Percentiles rank a stretch among this genome's conserved stretches.
phyloP scores from a whole-genome alignment of 2,329 filamentous ascomycete species.

The Aphanocladium album region DNA sequence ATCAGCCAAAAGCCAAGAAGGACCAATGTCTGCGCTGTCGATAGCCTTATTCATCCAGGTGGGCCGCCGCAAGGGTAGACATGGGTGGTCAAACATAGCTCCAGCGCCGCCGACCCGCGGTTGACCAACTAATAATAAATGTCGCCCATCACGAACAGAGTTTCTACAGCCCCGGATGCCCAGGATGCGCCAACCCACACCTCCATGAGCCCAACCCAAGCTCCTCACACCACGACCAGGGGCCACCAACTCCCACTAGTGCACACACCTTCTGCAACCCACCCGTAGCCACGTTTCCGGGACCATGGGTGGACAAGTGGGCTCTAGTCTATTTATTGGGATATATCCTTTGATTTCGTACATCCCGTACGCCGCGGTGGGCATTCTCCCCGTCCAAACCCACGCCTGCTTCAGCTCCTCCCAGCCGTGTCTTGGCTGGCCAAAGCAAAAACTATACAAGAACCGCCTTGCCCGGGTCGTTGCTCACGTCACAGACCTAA shows the following conservation, averaged over 20 bases:
- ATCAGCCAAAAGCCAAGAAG: slow-evolving; percentile 3
- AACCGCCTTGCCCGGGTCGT: not conserved
- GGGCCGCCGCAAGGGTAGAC: slow-evolving; percentile 4
- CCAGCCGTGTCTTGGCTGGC: not conserved
- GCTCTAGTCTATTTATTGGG: slow-evolving; percentile 1
- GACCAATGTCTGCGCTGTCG: not conserved
- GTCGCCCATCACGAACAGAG: not conserved
- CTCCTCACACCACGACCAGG: not conserved
- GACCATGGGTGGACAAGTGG: slow-evolving; percentile 1
- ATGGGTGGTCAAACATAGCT: slow-evolving; percentile 6
- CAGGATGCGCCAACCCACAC: not conserved
- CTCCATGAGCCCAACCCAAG: not conserved
- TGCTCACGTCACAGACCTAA: not conserved
- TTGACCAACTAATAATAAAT: not conserved
- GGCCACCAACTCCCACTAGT: slow-evolving; percentile 5
- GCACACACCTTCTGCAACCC: not conserved
- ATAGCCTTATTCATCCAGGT: not conserved
- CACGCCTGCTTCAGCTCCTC: not conserved
- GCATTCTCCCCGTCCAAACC: not conserved
- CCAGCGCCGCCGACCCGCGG: not conserved
- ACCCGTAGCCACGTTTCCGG: slow-evolving; percentile 12
- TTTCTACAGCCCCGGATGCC: not conserved
- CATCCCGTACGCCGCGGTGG: not conserved
- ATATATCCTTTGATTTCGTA: slow-evolving; percentile 8
- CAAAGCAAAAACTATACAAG: not conserved